phyloP scores from a whole-genome alignment of 371 early-diverging fungal species.

The Capillidium heterosporum region DNA sequence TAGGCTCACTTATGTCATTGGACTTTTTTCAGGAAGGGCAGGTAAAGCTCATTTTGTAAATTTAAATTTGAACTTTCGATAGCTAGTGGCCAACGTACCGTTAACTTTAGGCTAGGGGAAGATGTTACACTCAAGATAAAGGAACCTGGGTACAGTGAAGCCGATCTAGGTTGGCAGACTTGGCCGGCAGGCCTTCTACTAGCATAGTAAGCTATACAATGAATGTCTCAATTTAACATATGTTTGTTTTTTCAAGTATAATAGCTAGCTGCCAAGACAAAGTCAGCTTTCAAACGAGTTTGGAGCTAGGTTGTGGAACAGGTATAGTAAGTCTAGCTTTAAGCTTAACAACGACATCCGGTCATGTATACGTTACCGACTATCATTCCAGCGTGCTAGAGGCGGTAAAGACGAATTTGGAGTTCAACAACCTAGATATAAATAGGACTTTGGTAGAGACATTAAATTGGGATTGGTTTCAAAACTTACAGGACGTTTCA shows the following conservation, averaged over 20 bases:
- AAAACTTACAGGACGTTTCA: background rate
- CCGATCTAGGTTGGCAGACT: slow-evolving; percentile 3
- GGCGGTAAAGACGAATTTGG: background rate
- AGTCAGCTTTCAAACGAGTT: background rate
- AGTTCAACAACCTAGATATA: background rate
- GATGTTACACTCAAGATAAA: background rate
- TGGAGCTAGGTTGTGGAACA: slow-evolving; percentile 4
- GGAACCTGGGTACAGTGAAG: background rate
- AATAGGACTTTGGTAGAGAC: background rate
- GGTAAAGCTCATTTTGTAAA: background rate
- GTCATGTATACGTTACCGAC: background rate
- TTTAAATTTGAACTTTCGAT: background rate
- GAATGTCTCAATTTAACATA: background rate
- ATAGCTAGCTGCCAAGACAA: background rate
- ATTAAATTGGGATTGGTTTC: slow-evolving; percentile 5
- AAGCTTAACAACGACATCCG: background rate
- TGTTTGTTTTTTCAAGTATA: no score
- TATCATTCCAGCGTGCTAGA: background rate
- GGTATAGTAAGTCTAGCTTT: background rate
- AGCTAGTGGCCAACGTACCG: background rate
- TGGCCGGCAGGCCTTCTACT: slow-evolving; percentile 3
- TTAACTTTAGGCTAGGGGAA: background rate
- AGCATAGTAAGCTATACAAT: background rate
- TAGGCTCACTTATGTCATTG: background rate
- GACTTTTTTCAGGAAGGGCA: background rate